Evolutionary conservation across 2,329 filamentous ascomycete species (phyloP), one percentile per base, ranked within the genome.

Genomic region (Fusarium algeriense): DNA sequence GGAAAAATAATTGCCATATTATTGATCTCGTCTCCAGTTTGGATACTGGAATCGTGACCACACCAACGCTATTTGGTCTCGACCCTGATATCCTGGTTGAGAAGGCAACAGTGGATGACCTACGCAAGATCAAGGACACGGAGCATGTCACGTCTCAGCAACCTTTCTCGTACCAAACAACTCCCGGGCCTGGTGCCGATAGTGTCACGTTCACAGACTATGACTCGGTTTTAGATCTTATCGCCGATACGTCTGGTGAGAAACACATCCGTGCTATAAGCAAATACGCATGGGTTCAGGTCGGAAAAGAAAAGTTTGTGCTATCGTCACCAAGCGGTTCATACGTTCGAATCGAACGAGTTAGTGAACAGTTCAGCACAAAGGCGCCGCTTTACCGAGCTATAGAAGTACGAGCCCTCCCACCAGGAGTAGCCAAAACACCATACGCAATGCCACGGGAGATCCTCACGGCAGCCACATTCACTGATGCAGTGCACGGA

Each of bases 11-110:
- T 77, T 99, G 96, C 74, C 96, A 98, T 79, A 86, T 99, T 65
- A 97, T 99, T 76, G 96, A 99, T 80, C 94, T 99, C 90, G 96
- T 98, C 1, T 92, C 95, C 0, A 94, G 91, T 40, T 84, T 98
- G 26, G 90, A 91, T 55, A 92, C 91, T 1, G 96, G 96, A 7
- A 93, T 99, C 55, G 88, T 97, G 5, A 97, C 94, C 1, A 94
- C 93, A 0, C 95, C 96, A 1, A 98, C 96, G 0, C 84, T 99
- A 4, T 98, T 98, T 75, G 96, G 96, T 2, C 89, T 99, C 11
- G 93, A 98, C 78, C 95, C 96, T 2, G 86, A 88, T 32, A 91
- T 95, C 77, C 76, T 98, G 6, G 85, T 98, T 6, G 84, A 92
- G 26, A 85, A 88, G n/a, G 89, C 89, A 8, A 89, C 88, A 13